Evolutionary conservation across 1,284 basidiomycete genomes (phyloP).

Genomic region (Entoloma clypeatum): DNA sequence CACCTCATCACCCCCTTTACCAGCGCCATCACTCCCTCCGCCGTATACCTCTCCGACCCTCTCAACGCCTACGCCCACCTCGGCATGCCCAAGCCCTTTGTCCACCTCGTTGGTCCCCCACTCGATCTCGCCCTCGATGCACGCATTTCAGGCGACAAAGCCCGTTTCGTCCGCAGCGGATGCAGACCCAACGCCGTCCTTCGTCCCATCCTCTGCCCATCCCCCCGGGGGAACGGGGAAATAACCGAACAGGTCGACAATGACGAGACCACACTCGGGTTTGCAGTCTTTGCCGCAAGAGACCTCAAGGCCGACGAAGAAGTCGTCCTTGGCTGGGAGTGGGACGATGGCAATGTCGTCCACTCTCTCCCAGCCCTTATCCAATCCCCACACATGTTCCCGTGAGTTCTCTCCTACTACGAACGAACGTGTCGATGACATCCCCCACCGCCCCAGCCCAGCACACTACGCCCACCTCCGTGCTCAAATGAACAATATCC

Average conservation of each 20-base stretch:
- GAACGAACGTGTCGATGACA: slow-evolving; percentile 9
- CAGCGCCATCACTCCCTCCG: slow-evolving; percentile 56
- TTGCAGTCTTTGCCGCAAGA: slow-evolving; percentile 81
- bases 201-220: slow-evolving; percentile 64
- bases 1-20: slow-evolving; percentile 54
- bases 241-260: slow-evolving; percentile 10
- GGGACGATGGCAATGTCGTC: slow-evolving; percentile 90
- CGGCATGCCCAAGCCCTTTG: slow-evolving; percentile 73
- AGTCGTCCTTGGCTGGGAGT: slow-evolving; percentile 92
- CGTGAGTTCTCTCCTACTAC: slow-evolving; percentile 42
- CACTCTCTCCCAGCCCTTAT: slow-evolving; percentile 77
- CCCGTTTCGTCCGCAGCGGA: slow-evolving; percentile 77
- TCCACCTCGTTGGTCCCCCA: slow-evolving; percentile 79
- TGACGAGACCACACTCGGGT: slow-evolving; percentile 52
- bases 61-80: slow-evolving; percentile 69
- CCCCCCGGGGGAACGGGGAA: slow-evolving; percentile 22
- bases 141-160: slow-evolving; percentile 71
- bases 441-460: slow-evolving; percentile 33
- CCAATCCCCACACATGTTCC: slow-evolving; percentile 50
- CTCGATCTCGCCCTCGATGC: slow-evolving; percentile 83
- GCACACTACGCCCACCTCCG: slow-evolving; percentile 53
- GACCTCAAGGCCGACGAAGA: slow-evolving; percentile 83
- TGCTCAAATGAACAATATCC: slow-evolving; percentile 63
- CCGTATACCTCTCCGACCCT: slow-evolving; percentile 60
- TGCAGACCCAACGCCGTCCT: slow-evolving; percentile 90